These are phyloP conservation scores for Neurospora sp. DNA, from an alignment of 2,329 filamentous ascomycete species.

Conservation along the genomic window DNA sequence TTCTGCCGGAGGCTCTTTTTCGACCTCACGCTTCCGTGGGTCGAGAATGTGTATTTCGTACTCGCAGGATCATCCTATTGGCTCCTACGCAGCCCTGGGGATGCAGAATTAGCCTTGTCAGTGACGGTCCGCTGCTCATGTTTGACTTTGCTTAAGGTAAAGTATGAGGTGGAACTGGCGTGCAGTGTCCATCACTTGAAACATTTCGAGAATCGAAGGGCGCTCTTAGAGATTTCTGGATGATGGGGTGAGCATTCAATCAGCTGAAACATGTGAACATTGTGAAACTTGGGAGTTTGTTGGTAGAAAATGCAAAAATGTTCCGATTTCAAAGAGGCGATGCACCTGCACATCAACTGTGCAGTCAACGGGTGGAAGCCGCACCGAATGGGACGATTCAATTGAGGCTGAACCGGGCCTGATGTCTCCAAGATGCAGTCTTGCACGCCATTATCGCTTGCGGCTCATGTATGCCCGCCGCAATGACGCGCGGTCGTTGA, in stretches of 20 bases:
- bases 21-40: neutral
- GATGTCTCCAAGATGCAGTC: neutral
- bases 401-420: neutral
- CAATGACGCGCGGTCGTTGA: neutral
- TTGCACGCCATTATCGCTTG: neutral
- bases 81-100: neutral
- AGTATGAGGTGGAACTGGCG: neutral
- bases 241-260: neutral
- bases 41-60: neutral
- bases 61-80: neutral
- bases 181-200: neutral
- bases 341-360: neutral
- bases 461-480: neutral
- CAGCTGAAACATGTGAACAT: neutral
- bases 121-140: neutral
- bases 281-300: neutral
- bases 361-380: neutral
- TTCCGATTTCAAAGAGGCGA: neutral
- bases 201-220: neutral
- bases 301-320: neutral
- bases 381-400: neutral
- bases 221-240: neutral
- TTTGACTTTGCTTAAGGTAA: neutral
- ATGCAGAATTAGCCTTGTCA: neutral
- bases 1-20: neutral